A percentile compares a stretch with the other conserved stretches of the same genome.
Evolutionary conservation across 2,329 filamentous ascomycete genomes (phyloP).

Genomic region (Neobulgaria alba): DNA sequence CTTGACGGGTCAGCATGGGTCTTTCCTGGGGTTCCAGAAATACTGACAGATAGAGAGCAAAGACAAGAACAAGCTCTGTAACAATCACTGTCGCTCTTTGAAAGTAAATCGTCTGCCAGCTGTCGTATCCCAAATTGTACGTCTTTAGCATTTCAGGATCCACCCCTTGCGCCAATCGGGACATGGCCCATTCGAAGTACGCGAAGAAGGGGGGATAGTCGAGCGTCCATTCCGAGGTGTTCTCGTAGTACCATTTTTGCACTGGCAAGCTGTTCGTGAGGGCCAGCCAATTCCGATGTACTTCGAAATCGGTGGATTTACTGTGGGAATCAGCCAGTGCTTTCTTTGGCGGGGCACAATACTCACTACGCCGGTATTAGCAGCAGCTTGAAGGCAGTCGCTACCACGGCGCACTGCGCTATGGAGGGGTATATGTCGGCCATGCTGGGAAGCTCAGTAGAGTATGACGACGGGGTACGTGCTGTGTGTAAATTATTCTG

Average conservation of each 20-base stretch:
- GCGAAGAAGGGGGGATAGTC: conserved; percentile 99
- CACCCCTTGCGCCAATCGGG: conserved; percentile 65
- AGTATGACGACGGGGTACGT: not conserved
- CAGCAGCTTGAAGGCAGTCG: conserved; percentile 82
- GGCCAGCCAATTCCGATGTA: conserved; percentile 97
- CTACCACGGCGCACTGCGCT: conserved; percentile 76
- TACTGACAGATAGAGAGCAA: conserved; percentile 65
- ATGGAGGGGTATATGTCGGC: conserved; percentile 79
- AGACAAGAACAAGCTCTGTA: conserved; percentile 76
- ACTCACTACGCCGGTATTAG: conserved; percentile 91
- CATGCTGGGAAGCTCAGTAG: conserved; percentile 41
- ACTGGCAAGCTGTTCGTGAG: conserved; percentile 84
- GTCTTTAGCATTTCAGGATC: conserved; percentile 79
- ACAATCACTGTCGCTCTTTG: conserved; percentile 81
- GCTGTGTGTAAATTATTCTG: not conserved
- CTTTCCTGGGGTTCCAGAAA: not conserved
- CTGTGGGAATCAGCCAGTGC: too few species aligned
- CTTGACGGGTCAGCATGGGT: conserved; percentile 35
- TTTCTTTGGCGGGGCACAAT: too few species aligned
- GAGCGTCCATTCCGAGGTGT: conserved; percentile 98
- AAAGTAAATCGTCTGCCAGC: conserved; percentile 91
- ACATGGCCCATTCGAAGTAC: conserved; percentile 89
- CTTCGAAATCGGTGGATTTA: conserved; percentile 98
- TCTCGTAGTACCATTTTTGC: conserved; percentile 91
- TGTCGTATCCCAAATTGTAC: conserved; percentile 75